Conservation (phyloP, 2,329 filamentous ascomycete genomes). For the Penicillium glabrum region DNA sequence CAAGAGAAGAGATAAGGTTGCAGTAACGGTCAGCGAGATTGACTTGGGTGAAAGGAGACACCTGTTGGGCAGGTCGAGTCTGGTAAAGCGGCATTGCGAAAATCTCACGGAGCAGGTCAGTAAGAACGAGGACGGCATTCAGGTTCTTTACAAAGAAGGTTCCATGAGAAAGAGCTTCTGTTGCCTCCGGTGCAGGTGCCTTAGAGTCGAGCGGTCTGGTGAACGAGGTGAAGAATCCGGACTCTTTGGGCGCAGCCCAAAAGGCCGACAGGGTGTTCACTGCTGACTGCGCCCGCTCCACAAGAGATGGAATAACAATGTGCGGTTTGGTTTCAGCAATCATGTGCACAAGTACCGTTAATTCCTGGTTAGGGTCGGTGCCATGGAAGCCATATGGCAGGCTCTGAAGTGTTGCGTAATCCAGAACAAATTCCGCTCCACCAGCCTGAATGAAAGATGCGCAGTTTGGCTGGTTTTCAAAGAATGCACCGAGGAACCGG, state of each 20-base stretch:
- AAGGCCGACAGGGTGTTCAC: slow-evolving; percentile 69
- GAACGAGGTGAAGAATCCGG: slow-evolving; percentile 71
- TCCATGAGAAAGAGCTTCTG: slow-evolving; percentile 56
- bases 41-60: slow-evolving; percentile 68
- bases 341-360: slow-evolving; percentile 72
- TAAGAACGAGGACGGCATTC: slow-evolving; percentile 72
- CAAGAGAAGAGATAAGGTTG: slow-evolving; percentile 70
- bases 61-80: slow-evolving; percentile 60
- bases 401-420: slow-evolving; percentile 79
- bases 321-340: slow-evolving; percentile 80
- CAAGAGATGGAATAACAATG: slow-evolving; percentile 75
- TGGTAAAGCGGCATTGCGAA: slow-evolving; percentile 66
- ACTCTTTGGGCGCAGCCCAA: slow-evolving; percentile 51
- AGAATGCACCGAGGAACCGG: slow-evolving; percentile 75
- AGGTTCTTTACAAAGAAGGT: slow-evolving; percentile 77
- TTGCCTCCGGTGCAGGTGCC: slow-evolving; percentile 23
- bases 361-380: slow-evolving; percentile 64
- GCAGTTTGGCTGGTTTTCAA: slow-evolving; percentile 72
- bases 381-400: slow-evolving; percentile 73
- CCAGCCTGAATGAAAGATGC: slow-evolving; percentile 72
- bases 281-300: slow-evolving; percentile 70
- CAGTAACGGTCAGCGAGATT: slow-evolving; percentile 85
- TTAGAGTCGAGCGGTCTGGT: slow-evolving; percentile 37
- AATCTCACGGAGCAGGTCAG: slow-evolving; percentile 71
- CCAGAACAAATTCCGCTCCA: slow-evolving; percentile 79